Percentiles rank a stretch among this genome's conserved stretches.
Evolutionary conservation across 306 rosid genomes (phyloP).

Genomic region (Pterocarpus macrocarpus): DNA sequence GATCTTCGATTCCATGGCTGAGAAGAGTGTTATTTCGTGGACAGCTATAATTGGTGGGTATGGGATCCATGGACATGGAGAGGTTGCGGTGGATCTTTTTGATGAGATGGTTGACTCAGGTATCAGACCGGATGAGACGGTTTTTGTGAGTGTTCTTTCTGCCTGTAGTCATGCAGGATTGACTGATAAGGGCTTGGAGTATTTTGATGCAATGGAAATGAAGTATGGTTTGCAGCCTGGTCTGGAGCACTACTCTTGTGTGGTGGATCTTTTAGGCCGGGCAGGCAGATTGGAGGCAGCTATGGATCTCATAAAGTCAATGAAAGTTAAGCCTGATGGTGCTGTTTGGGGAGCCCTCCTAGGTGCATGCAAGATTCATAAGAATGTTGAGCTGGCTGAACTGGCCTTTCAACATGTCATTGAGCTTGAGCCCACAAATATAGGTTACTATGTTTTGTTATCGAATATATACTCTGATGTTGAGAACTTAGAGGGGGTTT

Average conservation of each 20-base stretch:
- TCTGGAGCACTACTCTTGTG: conserved; percentile 81
- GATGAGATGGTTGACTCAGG: conserved; percentile 70
- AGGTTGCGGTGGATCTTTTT: conserved; percentile 69
- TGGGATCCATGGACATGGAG: conserved; percentile 92
- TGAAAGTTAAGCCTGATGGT: conserved; percentile 82
- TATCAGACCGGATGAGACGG: conserved; percentile 75
- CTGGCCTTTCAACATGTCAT: conserved; percentile 69
- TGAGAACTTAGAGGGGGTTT: conserved; percentile 67
- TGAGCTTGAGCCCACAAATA: conserved; percentile 80
- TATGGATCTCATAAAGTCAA: conserved; percentile 62
- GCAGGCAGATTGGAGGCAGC: conserved; percentile 84
- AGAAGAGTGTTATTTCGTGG: conserved; percentile 63
- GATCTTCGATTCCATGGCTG: conserved; percentile 47
- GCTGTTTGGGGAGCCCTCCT: conserved; percentile 95
- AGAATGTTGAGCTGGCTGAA: conserved; percentile 76
- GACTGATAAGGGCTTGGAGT: conserved; percentile 73
- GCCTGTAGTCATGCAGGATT: conserved; percentile 93
- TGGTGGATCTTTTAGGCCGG: conserved; percentile 92
- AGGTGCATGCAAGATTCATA: conserved; percentile 91
- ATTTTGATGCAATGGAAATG: conserved; percentile 68
- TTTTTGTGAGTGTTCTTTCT: conserved; percentile 77
- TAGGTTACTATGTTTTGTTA: conserved; percentile 84
- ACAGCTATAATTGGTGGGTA: conserved; percentile 83
- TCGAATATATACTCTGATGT: conserved; percentile 79
- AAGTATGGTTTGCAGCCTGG: conserved; percentile 69